Evolutionary conservation across 352 stramenopile species (phyloP), one percentile per base, ranked within the genome.

Genomic region (Saprolegnia diclina): DNA sequence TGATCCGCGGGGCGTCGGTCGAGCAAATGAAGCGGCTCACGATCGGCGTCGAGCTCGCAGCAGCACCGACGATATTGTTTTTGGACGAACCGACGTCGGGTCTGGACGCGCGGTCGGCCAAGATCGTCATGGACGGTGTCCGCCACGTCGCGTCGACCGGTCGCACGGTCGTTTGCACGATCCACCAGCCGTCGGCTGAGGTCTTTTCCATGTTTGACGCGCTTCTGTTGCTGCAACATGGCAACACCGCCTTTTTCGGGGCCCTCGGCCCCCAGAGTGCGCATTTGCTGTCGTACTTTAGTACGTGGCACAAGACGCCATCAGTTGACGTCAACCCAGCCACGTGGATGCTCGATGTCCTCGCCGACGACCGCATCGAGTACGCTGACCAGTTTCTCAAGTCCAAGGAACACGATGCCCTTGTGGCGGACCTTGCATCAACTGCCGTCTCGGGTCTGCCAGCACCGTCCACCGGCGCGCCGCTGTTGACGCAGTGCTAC

Each of bases 101-200:
- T 11, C 63, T 89, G 37, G 81, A 89, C 63, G 75, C 80, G 42
- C 67, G 76, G 72, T 37, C 78, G 0, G 79, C 80, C 59, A 76
- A 66, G 72, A 35, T 79, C 74, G 66, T 83, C 74, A 75, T 77
- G 74, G 26, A 69, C 57, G 56, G 38, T 32, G 26, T 90, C 73
- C 68, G 79, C n/a, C 79, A 81, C 64, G 71, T 88, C 72, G 79
- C 87, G 14, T 73, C 83, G 61, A 78, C 75, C 24, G 89, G 90
- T 26, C 88, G 89, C 59, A 97, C 90, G 5, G 79, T 97, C 11
- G 76, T 97, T 18, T 85, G 90, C 32, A 89, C 92, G 0, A 97
- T 97, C 79, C 79, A 88, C 9, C 81, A 89, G 65, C 90, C 90
- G 21, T 91, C 83, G 29, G 88, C 80, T 0, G 76, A 88, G 52